Evolutionary conservation across 2,329 filamentous ascomycete species (phyloP).

Genomic region (Magnaporthales sp.): DNA sequence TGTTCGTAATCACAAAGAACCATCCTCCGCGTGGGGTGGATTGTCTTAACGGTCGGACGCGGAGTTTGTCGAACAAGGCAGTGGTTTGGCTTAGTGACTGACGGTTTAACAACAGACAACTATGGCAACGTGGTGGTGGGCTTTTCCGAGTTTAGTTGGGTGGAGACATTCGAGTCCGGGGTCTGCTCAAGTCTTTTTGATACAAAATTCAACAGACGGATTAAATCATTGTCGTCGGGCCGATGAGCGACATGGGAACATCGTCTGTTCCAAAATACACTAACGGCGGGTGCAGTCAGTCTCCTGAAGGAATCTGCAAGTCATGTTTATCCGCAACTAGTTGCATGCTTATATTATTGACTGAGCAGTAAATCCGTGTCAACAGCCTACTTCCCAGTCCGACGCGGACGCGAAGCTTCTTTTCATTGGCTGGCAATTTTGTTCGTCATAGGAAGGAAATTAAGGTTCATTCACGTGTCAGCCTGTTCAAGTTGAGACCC

Average conservation of each 20-base stretch:
- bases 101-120: not conserved
- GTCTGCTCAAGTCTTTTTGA: not conserved
- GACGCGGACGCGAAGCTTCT: slow-evolving; percentile 5
- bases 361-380: slow-evolving; percentile 2
- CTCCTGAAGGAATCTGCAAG: not conserved
- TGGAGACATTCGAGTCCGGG: not conserved
- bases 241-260: not conserved
- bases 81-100: not conserved
- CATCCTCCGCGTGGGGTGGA: not conserved
- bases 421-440: not conserved
- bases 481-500: not conserved
- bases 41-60: not conserved
- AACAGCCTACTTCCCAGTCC: not conserved
- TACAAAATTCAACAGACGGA: not conserved
- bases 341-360: not conserved
- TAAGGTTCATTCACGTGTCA: slow-evolving; percentile 7
- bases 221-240: not conserved
- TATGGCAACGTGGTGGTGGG: not conserved
- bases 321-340: not conserved
- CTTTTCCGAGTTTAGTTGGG: not conserved
- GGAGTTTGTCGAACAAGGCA: not conserved
- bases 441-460: slow-evolving; percentile 4
- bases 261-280: not conserved
- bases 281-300: not conserved
- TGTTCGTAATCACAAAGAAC: not conserved